Base-by-base conservation (phyloP, 805 yeast genomes). In the Sugiyamaella valdiviana region DNA sequence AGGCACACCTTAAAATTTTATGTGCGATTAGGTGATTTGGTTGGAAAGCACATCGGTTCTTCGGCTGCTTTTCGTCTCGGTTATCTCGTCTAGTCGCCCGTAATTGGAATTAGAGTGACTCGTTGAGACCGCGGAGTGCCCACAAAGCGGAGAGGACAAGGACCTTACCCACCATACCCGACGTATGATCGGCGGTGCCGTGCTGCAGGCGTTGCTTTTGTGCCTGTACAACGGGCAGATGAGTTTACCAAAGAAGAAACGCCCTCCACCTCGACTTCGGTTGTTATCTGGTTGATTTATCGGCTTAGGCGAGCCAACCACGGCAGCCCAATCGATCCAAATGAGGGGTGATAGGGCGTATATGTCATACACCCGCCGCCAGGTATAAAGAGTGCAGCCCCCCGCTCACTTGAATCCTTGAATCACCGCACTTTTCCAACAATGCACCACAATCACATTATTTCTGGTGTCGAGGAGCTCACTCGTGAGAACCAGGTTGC, bases 401-500 rank as follows among this genome's bases (percentile, higher is more conserved):
- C 9, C 32, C 32, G n/a, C 32, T n/a, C 10, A 26, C 3, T 26
- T 12, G 3, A 10, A 10, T 26, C 6, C 32, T 26, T n/a, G 4
- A 12, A 10, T 10, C 32, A 26, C 9, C 32, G 3, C 14, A 26
- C 32, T 26, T 26, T 4, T 26, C 32, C 14, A 12, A 26, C 32
- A 26, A 26, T 26, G 32, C 32, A 26, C 32, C 3, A 10, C 6
- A 26, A 26, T n/a, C 32, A 26, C n/a, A n/a, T 26, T 26, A n/a
- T 26, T 26, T 26, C 32, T n/a, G 32, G 32, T 26, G 32, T 26
- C 7, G 32, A 26, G 32, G 32, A 26, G 17, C 44, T 41, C 15
- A 20, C 36, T 6, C 16, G 26, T 29, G 53, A 44, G 36, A 50
- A 50, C 36, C 36, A 24, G n/a, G 38, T 36, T n/a, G 50, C 45